These are phyloP conservation scores for Acorus gramineus DNA, from an alignment of 106 monocot genomes.

Conservation along the genomic window DNA sequence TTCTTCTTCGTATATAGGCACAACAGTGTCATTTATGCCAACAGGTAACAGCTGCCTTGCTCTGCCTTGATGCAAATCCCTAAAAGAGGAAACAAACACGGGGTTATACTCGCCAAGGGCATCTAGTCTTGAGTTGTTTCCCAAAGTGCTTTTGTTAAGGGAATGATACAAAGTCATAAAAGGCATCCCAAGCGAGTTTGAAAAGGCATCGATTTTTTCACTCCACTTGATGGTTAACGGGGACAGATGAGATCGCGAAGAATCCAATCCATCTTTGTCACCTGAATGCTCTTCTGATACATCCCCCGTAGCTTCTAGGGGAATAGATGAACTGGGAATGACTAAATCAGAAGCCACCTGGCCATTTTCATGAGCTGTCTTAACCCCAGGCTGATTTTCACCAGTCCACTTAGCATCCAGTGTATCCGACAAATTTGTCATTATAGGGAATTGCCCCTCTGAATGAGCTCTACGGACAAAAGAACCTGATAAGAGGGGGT, in stretches of 20 bases:
- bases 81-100: slow-evolving; percentile 33
- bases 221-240: slow-evolving; percentile 16
- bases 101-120: slow-evolving; percentile 49
- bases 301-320: slow-evolving; percentile 6
- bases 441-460: slow-evolving; percentile 47
- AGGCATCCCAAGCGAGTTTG: slow-evolving; percentile 34
- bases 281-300: slow-evolving; percentile 18
- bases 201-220: slow-evolving; percentile 14
- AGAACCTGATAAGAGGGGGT: slow-evolving; percentile 25
- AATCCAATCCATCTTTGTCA: slow-evolving; percentile 6
- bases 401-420: slow-evolving; percentile 77
- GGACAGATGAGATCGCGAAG: slow-evolving; percentile 17
- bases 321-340: slow-evolving; percentile 12
- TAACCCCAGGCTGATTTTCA: slow-evolving; percentile 7
- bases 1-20: slow-evolving; percentile 81
- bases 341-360: slow-evolving; percentile 9
- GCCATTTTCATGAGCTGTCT: slow-evolving; percentile 8
- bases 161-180: slow-evolving; percentile 37
- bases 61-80: slow-evolving; percentile 38
- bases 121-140: slow-evolving; percentile 15
- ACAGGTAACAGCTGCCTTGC: slow-evolving; percentile 52
- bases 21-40: slow-evolving; percentile 52
- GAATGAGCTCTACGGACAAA: slow-evolving; percentile 41
- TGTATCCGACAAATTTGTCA: slow-evolving; percentile 49
- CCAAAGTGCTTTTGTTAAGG: slow-evolving; percentile 29